Evolutionary conservation across 2,329 filamentous ascomycete genomes (phyloP).

Genomic region (Diaporthe vexans): DNA sequence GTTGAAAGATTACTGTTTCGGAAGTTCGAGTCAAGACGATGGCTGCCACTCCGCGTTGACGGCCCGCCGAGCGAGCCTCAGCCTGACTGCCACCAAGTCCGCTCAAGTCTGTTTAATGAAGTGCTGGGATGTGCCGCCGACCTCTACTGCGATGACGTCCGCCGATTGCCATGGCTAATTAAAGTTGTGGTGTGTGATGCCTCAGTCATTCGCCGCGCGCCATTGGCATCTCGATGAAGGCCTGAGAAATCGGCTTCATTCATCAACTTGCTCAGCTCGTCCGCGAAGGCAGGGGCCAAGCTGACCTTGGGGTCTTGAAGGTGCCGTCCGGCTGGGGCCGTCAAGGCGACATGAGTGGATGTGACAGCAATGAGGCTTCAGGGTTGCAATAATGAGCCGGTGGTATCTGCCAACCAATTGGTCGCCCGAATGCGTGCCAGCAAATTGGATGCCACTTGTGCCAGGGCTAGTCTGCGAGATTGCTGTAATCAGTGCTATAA

Average conservation of each 20-base stretch:
- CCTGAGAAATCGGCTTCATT: not conserved
- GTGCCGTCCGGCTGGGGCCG: conserved; percentile 1
- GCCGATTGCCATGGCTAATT: conserved; percentile 17
- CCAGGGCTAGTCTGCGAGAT: not conserved
- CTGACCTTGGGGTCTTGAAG: not conserved
- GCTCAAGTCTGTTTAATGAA: conserved; percentile 21
- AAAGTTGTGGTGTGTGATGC: not conserved
- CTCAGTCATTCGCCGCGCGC: not conserved
- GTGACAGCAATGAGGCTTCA: conserved; percentile 29
- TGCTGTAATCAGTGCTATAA: not conserved
- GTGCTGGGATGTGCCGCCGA: conserved; percentile 29
- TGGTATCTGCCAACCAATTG: conserved; percentile 16
- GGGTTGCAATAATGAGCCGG: conserved; percentile 16
- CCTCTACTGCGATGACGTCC: conserved; percentile 16
- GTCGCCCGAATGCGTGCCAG: not conserved
- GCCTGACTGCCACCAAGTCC: not conserved
- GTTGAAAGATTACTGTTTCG: conserved; percentile 39
- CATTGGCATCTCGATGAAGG: conserved; percentile 22
- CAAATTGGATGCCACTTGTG: conserved; percentile 26
- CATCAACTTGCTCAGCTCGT: conserved; percentile 8
- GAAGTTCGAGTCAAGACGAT: conserved; percentile 33
- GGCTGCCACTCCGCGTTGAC: conserved; percentile 15
- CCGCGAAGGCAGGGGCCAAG: not conserved
- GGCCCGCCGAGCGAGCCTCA: conserved; percentile 29
- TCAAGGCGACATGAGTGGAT: conserved; percentile 30